Base-by-base conservation (phyloP, 2,329 filamentous ascomycete species). In the Didymella segeticola region DNA sequence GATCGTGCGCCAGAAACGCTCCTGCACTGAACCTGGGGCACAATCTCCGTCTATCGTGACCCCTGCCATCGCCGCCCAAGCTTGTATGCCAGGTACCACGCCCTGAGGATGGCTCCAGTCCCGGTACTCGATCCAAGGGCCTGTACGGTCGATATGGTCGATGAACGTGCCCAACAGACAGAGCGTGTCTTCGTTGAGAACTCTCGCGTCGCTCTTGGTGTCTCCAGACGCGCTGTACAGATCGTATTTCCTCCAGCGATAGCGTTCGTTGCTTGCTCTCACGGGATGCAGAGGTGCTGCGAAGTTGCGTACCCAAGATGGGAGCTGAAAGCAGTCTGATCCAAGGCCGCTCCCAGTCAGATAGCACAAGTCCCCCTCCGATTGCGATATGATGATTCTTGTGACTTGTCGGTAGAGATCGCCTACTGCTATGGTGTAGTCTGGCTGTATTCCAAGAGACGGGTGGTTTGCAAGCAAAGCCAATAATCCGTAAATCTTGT, bases 251-350 rank as follows among this genome's bases (percentile, higher is more conserved):
- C 8, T 17, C 25, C 25, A 26, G 10, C 47, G 39, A 30, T 22
- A 20, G 14, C 17, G 19, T 17, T 43, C 47, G 19, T 43, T 15
- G 19, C 39, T 50, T 26, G 39, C 47, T 33, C 30, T 22, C n/a
- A 34, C 25, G n/a, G 25, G 19, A 20, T 42, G 25, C 14, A 50
- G 26, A 5, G 47, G 33, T 10, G 26, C 31, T 2, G 39, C 39
- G 11, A 50, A 50, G 14, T 50, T 34, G 8, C 47, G 47, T 5
- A 43, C 25, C 47, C 47, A 50, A 2, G 47, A 43, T 5, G 47
- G 39, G 7, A 50, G 33, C 10, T 43, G 14, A 5, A n/a, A 26
- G 33, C 8, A 15, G 6, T 50, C 26, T 31, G 39, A 50, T n/a
- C 37, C 25, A 7, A 50, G 25, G 4, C 47, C 39, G 11, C 17